These are phyloP conservation scores for Lepidium africanum DNA, from an alignment of 345 rosid genomes.

Conservation along the genomic window DNA sequence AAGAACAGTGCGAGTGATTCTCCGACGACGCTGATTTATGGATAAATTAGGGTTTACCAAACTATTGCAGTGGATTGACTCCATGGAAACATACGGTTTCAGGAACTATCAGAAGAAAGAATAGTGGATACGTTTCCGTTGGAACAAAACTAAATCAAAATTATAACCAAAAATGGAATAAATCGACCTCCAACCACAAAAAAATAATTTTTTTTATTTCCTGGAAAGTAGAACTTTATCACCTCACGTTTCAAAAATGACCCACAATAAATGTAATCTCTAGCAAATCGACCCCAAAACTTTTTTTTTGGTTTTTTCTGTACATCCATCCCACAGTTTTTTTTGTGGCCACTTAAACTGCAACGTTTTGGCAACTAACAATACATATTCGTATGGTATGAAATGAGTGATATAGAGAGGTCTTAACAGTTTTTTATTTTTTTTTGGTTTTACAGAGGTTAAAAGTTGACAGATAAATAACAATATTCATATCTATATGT, in stretches of 20 bases:
- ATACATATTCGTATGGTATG: not conserved
- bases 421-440: no score
- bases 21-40: conserved; percentile 2
- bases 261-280: not conserved
- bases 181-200: conserved; percentile 26
- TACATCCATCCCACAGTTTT: not conserved
- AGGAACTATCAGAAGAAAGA: not conserved
- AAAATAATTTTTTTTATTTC: not conserved
- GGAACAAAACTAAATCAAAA: not conserved
- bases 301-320: not conserved
- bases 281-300: conserved; percentile 13
- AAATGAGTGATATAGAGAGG: not conserved
- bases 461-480: no score
- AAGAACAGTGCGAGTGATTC: not conserved
- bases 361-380: not conserved
- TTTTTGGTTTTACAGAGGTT: no score
- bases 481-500: no score
- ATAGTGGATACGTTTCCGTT: conserved; percentile 17
- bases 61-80: conserved; percentile 23
- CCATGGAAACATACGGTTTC: conserved; percentile 16
- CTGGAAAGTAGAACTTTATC: not conserved
- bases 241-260: not conserved
- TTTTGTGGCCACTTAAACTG: not conserved
- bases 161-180: conserved; percentile 5
- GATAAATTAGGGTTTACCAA: not conserved